Base-by-base conservation (phyloP, 768 basidiomycete genomes). In the Grammothele lineata region DNA sequence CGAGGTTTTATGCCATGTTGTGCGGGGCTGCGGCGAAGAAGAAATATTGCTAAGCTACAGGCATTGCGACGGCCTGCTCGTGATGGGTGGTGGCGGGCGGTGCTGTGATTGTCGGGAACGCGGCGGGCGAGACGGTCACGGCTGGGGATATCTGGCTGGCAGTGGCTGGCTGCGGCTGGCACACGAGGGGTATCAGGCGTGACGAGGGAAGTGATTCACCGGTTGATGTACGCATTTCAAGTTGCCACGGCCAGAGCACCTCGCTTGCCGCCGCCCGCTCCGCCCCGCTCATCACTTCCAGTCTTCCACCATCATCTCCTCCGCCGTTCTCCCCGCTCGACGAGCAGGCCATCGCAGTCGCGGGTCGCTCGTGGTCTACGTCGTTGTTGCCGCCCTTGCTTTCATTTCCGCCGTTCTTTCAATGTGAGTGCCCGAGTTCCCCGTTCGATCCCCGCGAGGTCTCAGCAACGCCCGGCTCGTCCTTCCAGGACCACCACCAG, bases 311-410 rank as follows among this genome's bases (percentile, higher is more conserved):
- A 56, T 51, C 57, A 50, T 47, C 47, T 47, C 44, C 46, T 40
- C 36, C 40, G 38, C 27, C 22, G 22, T 37, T 43, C 43, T 47
- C 27, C 24, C 47, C 47, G 39, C 47, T 48, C 55, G 61, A 58
- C 58, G 51, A 53, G 53, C 54, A 54, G 52, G 53, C 55, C 54
- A 58, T 59, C 53, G 57, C 56, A 60, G 62, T 61, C 60, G 62
- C 62, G 50, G 62, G 62, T 60, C 60, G 62, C 55, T 55, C 57
- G 62, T 57, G 62, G 62, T 63, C 55, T 41, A 49, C 57, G 62
- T 59, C 57, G 37, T 38, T 25, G 44, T 50, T 23, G 32, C 39
- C 47, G 35, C 35, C 32, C 35, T 53, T 56, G 39, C 47, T 25
- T 39, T 52, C 38, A 45, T 45, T 37, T 35, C 53, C 53, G 40